Evolutionary conservation across 208 protist genomes (phyloP).

Genomic region (Phytomonas francai): DNA sequence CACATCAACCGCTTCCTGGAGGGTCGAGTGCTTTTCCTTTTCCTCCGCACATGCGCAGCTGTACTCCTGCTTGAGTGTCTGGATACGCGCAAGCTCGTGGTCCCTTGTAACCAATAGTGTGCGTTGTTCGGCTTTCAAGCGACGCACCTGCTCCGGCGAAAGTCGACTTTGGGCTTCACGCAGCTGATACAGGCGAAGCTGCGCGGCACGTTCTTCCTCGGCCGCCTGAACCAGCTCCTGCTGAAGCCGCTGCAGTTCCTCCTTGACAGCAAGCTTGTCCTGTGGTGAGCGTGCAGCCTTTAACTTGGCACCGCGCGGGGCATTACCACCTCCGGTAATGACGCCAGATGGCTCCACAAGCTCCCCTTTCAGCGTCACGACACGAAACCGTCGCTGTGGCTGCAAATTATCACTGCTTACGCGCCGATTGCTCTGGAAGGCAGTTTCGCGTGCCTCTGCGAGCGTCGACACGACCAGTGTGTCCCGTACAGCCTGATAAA

Average conservation of each 20-base stretch:
- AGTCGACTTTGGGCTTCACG: slow-evolving; percentile 46
- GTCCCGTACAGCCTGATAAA: slow-evolving; percentile 96
- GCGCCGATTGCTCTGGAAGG: slow-evolving; percentile 45
- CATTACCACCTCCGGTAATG: slow-evolving; percentile 97
- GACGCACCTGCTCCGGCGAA: slow-evolving; percentile 41
- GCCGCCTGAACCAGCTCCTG: slow-evolving; percentile 62
- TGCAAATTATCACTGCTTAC: not conserved
- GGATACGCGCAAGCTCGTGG: slow-evolving; percentile 27
- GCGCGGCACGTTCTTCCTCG: slow-evolving; percentile 53
- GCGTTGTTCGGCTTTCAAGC: slow-evolving; percentile 38
- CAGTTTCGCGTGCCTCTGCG: slow-evolving; percentile 80
- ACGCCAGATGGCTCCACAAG: slow-evolving; percentile 96
- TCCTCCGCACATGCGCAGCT: not conserved
- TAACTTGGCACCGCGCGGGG: slow-evolving; percentile 74
- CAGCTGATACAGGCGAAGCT: slow-evolving; percentile 58
- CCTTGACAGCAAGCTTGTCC: slow-evolving; percentile 67
- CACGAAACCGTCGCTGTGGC: slow-evolving; percentile 69
- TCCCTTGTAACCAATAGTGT: slow-evolving; percentile 38
- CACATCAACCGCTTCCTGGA: slow-evolving; percentile 20
- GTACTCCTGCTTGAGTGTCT: slow-evolving; percentile 23
- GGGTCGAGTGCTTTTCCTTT: slow-evolving; percentile 14
- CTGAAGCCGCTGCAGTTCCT: slow-evolving; percentile 67
- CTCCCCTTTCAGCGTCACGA: slow-evolving; percentile 95
- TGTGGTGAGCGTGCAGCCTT: slow-evolving; percentile 68
- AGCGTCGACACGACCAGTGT: slow-evolving; percentile 96